These are phyloP conservation scores for Acacia pycnantha DNA, from an alignment of 331 rosid species.

Conservation along the genomic window DNA sequence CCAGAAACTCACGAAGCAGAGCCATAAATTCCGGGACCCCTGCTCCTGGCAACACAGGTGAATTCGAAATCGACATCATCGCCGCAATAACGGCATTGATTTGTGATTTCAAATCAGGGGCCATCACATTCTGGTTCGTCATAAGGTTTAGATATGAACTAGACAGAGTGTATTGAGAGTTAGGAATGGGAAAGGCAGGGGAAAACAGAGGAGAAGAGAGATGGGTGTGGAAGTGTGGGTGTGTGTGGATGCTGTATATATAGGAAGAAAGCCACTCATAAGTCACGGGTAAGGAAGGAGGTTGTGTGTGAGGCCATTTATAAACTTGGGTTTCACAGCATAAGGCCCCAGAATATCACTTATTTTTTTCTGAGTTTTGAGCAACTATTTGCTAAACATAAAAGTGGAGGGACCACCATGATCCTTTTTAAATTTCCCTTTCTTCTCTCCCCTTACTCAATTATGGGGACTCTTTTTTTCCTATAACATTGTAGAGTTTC, in stretches of 20 bases:
- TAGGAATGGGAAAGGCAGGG: not conserved
- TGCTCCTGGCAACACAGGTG: slow-evolving; percentile 30
- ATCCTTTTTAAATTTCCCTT: not conserved
- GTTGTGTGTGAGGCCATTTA: slow-evolving; percentile 42
- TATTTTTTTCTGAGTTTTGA: slow-evolving; percentile 33
- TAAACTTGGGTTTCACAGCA: slow-evolving; percentile 30
- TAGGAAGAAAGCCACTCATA: slow-evolving; percentile 26
- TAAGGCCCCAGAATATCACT: slow-evolving; percentile 29
- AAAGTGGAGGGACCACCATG: slow-evolving; percentile 24
- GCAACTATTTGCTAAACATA: slow-evolving; percentile 29
- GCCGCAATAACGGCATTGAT: slow-evolving; percentile 41
- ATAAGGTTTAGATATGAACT: slow-evolving; percentile 25
- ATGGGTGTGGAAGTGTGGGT: not conserved
- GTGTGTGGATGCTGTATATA: slow-evolving; percentile 32
- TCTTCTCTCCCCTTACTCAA: not conserved
- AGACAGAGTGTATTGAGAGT: not conserved
- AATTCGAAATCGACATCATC: slow-evolving; percentile 37
- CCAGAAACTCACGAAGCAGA: slow-evolving; percentile 39
- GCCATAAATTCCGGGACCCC: slow-evolving; percentile 37
- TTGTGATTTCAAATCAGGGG: slow-evolving; percentile 43
- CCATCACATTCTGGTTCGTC: slow-evolving; percentile 69
- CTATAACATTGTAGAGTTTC: slow-evolving; percentile 2
- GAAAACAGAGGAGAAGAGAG: slow-evolving; percentile 31
- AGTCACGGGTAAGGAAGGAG: slow-evolving; percentile 6
- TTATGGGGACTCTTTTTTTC: not conserved